Conservation (phyloP, 306 rosid species). For the Inga oerstediana region DNA sequence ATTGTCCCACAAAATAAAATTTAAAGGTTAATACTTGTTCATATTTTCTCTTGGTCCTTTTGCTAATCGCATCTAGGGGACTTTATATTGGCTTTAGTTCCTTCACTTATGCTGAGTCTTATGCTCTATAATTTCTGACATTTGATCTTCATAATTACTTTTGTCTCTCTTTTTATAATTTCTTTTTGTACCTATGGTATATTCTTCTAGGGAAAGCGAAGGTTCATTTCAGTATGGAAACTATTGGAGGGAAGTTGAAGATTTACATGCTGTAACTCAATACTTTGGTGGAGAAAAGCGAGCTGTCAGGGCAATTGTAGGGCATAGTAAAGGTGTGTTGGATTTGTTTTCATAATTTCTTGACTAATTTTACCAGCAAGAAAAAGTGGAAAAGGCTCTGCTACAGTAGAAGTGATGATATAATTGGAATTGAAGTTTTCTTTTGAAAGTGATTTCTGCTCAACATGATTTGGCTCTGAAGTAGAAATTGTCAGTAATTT, state of each 20-base stretch:
- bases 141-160: background rate
- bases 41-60: background rate
- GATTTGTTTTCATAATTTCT: conserved; percentile 21
- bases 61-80: background rate
- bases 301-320: conserved; percentile 56
- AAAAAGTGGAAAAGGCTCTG: conserved; percentile 14
- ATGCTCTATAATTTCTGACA: conserved; percentile 3
- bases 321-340: conserved; percentile 78
- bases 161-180: conserved; percentile 20
- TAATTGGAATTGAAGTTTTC: conserved; percentile 9
- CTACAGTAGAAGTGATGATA: background rate
- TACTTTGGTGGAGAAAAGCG: conserved; percentile 56
- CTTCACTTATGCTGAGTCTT: conserved; percentile 28
- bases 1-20: background rate
- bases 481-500: conserved; percentile 16
- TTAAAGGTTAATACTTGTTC: background rate
- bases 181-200: conserved; percentile 24
- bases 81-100: conserved; percentile 16
- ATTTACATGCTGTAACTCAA: conserved; percentile 57
- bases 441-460: conserved; percentile 18
- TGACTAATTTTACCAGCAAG: conserved; percentile 4
- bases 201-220: conserved; percentile 69
- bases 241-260: conserved; percentile 64
- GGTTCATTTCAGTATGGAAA: conserved; percentile 63
- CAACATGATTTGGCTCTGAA: conserved; percentile 25